phyloP scores from a whole-genome alignment of 108 stramenopile species.

The Cylindrotheca fusiformis region DNA sequence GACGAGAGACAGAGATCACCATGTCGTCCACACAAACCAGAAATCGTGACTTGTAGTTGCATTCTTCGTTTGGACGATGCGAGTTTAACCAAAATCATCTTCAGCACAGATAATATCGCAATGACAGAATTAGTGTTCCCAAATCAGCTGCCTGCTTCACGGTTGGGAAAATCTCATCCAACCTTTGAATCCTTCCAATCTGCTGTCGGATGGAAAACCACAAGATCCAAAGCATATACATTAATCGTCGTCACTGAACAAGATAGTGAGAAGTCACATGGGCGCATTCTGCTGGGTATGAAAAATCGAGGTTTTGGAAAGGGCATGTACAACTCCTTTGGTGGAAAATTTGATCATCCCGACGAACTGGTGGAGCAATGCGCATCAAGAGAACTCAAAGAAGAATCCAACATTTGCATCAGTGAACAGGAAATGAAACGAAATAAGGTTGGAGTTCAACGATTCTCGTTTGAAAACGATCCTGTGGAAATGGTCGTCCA shows the following conservation, averaged over 20 bases:
- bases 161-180: constrained; percentile 20
- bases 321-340: constrained; percentile 74
- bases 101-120: no score
- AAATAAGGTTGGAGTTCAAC: constrained; percentile 49
- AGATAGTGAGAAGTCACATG: background rate
- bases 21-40: no score
- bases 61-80: no score
- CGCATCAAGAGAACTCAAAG: constrained; percentile 64
- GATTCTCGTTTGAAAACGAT: constrained; percentile 23
- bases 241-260: constrained; percentile 38
- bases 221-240: constrained; percentile 34
- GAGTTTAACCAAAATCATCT: no score
- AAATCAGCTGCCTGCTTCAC: constrained; percentile 9
- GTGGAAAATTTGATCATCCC: constrained; percentile 62
- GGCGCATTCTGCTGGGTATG: constrained; percentile 55
- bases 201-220: constrained; percentile 11
- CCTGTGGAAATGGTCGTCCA: constrained; percentile 63
- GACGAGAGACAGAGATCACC: no score
- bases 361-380: constrained; percentile 28
- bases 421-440: constrained; percentile 38
- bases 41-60: no score
- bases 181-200: constrained; percentile 15
- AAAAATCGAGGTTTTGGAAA: constrained; percentile 74
- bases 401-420: constrained; percentile 63
- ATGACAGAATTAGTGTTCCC: constrained; percentile 20